A percentile compares a stretch with the other conserved stretches of the same genome.
Conservation (phyloP, 768 basidiomycete genomes). For the Amanita fuliginea region DNA sequence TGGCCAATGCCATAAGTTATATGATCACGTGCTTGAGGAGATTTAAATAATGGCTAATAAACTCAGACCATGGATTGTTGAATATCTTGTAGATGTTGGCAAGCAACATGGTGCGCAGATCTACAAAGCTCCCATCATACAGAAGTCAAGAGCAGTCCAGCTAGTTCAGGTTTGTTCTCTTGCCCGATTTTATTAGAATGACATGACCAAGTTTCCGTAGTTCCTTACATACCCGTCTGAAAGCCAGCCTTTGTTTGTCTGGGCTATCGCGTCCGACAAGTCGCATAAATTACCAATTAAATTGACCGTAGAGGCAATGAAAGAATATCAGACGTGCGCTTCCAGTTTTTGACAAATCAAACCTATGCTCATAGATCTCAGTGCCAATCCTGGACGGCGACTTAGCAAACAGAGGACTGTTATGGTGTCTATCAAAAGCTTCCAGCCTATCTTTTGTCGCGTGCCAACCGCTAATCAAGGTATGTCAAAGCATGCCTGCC, state of each 20-base stretch:
- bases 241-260: conserved; percentile 32
- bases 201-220: conserved; percentile 20
- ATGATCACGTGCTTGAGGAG: background rate
- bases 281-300: conserved; percentile 36
- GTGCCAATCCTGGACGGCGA: conserved; percentile 17
- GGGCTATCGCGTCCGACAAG: conserved; percentile 59
- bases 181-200: background rate
- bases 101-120: conserved; percentile 41
- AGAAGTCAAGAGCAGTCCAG: conserved; percentile 43
- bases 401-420: conserved; percentile 37
- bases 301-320: conserved; percentile 41
- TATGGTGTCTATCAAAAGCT: conserved; percentile 35
- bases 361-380: background rate
- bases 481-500: conserved; percentile 26
- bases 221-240: conserved; percentile 39
- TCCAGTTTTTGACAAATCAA: background rate
- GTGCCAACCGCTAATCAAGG: conserved; percentile 33
- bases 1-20: too few relatives aligned
- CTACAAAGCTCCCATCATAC: conserved; percentile 17
- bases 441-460: conserved; percentile 39
- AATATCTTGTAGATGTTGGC: conserved; percentile 38
- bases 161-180: conserved; percentile 36
- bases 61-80: conserved; percentile 44
- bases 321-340: conserved; percentile 25
- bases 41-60: conserved; percentile 25